Conservation (phyloP, 2,329 filamentous ascomycete genomes). For the Colletotrichum sp. region DNA sequence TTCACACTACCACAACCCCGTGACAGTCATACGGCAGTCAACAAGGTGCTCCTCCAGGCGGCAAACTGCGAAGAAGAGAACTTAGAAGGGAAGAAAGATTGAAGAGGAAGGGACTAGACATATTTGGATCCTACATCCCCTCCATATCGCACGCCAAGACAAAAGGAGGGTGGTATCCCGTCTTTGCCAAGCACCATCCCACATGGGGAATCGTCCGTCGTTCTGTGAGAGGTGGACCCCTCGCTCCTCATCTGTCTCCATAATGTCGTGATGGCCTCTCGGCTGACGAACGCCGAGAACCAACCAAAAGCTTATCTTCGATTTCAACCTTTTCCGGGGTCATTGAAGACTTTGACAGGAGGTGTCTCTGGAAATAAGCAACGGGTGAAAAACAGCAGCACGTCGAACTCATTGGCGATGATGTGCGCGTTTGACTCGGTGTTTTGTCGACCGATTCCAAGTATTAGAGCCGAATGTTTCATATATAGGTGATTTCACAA, state of each 20-base stretch:
- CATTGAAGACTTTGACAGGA: neutral
- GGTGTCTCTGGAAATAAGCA: neutral
- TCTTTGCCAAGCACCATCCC: neutral
- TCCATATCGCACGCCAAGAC: neutral
- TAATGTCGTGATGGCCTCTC: neutral
- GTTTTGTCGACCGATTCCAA: neutral
- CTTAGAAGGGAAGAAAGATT: too few species aligned
- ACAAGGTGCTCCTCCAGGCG: too few species aligned
- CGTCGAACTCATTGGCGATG: neutral
- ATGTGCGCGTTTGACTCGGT: neutral
- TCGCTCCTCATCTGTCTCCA: neutral
- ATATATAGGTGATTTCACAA: neutral
- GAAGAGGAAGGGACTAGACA: fast-evolving
- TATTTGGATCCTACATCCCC: neutral
- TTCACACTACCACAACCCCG: too few species aligned
- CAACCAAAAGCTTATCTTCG: neutral
- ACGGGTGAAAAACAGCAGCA: neutral
- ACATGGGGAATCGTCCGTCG: neutral
- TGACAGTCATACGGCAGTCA: too few species aligned
- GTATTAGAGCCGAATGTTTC: neutral
- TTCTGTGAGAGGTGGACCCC: neutral
- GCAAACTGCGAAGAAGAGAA: too few species aligned
- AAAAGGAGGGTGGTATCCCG: neutral
- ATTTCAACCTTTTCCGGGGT: neutral
- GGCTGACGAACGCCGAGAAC: neutral